Base-by-base conservation (phyloP, 176 grass and related monocot species). In the Lolium rigidum region DNA sequence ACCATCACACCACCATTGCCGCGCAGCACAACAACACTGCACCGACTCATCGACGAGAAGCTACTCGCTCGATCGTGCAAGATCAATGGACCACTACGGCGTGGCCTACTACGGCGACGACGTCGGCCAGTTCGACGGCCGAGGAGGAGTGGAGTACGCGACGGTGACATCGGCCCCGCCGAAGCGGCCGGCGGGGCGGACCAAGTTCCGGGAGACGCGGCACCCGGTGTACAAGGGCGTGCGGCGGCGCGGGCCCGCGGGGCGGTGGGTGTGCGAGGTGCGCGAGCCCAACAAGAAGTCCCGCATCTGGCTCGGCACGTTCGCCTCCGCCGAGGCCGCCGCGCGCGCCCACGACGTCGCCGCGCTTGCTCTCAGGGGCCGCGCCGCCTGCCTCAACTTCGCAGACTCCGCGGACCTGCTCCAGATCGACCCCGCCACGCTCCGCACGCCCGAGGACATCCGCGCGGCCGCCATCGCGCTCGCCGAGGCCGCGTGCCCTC, bases 291-390 rank as follows among this genome's bases (percentile, higher is more conserved):
- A 88, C 4, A 98, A 98, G 88, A 98, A 98, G 88, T 98, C 96
- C 11, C 83, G 96, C 73, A 98, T 98, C 81, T 98, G 96, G 96
- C 96, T 98, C 12, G 96, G 96, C 26, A 98, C 96, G 44, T 95
- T 93, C 78, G 85, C 86, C 76, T 77, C 80, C 28, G 85, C 92
- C 10, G 94, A 94, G 62, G 87, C 90, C 89, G 94, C 94, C 7
- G 92, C 92, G n/a, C 94, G 91, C 37, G 94, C 89, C 18, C 94
- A 94, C 78, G 94, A 97, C 86, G 90, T 81, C 15, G 94, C 94
- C n/a, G 90, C 90, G 35, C 75, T 94, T 50, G 86, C 90, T 56
- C 88, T 95, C 25, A 93, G 93, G 8, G 95, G 91, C 12, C 91
- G 86, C 31, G 82, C 83, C 14, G 95, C 95, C 6, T 95, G 95